Evolutionary conservation across 345 rosid species (phyloP).

Genomic region (Trapa incisa): DNA sequence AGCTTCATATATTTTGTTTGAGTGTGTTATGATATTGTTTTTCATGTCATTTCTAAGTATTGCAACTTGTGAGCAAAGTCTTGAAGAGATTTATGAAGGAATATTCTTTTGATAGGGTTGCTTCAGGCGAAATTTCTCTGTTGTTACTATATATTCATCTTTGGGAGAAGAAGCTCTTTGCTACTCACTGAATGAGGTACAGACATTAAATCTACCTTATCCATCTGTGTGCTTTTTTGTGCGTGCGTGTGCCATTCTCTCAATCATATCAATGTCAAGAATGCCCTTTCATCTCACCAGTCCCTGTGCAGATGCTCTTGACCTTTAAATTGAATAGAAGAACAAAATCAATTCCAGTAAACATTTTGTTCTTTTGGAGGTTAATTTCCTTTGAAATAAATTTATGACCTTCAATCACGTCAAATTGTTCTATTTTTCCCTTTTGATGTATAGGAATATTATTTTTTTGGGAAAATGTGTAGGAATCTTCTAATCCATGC

Average conservation of each 20-base stretch:
- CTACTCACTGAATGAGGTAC: slow-evolving; percentile 89
- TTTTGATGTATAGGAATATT: neutral
- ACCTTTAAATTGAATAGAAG: neutral
- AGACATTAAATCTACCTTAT: slow-evolving; percentile 18
- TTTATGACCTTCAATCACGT: neutral
- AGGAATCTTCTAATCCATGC: neutral
- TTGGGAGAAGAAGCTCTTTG: slow-evolving; percentile 93
- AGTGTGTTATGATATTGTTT: neutral
- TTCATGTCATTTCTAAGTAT: too few relatives aligned
- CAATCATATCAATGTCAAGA: too few relatives aligned
- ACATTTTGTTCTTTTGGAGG: neutral
- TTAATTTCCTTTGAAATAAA: neutral
- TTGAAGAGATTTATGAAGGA: neutral
- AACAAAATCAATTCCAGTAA: neutral
- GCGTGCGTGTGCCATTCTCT: neutral
- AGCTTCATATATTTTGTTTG: neutral
- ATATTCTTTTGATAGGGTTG: slow-evolving; percentile 49
- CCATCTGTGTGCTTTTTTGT: neutral
- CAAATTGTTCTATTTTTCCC: neutral
- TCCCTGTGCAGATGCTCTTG: neutral
- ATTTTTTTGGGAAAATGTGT: neutral
- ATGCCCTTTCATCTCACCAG: too few relatives aligned
- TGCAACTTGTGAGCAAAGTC: neutral
- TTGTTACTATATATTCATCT: slow-evolving; percentile 90
- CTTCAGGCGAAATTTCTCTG: slow-evolving; percentile 77